These are phyloP conservation scores for Penicillium verhagenii DNA, from an alignment of 495 filamentous ascomycete genomes.

Conservation along the genomic window DNA sequence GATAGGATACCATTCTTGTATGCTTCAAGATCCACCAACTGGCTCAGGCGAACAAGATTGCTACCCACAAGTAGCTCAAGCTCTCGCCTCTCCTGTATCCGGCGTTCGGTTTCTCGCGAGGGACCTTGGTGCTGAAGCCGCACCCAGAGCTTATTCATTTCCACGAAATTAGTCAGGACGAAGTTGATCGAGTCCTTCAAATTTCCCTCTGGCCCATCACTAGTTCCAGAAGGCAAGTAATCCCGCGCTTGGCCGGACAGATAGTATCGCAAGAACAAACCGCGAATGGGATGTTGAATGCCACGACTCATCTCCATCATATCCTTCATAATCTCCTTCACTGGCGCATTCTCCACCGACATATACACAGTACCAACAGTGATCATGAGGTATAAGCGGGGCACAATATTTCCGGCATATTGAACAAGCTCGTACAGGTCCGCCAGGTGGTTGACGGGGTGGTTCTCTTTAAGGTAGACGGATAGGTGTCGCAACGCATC, in stretches of 20 bases:
- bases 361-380: conserved; percentile 99
- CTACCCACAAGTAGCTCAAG: conserved; percentile 92
- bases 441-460: conserved; percentile 95
- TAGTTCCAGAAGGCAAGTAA: conserved; percentile 72
- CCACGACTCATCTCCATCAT: conserved; percentile 99
- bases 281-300: conserved; percentile 93
- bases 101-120: conserved; percentile 86
- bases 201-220: conserved; percentile 93
- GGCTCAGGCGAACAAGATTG: conserved; percentile 92
- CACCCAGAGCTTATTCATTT: conserved; percentile 99
- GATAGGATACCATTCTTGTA: conserved; percentile 91
- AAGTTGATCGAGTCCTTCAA: conserved; percentile 97
- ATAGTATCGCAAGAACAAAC: conserved; percentile 93
- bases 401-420: conserved; percentile 98
- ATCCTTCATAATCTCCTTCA: conserved; percentile 99
- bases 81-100: conserved; percentile 93
- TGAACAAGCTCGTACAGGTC: conserved; percentile 98
- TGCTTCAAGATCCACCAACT: conserved; percentile 88
- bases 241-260: conserved; percentile 91
- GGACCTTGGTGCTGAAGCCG: conserved; percentile 96
- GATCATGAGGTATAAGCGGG: conserved; percentile 96
- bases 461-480: conserved; percentile 92
- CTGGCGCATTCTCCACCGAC: conserved; percentile 95
- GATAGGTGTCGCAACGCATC: conserved; percentile 96
- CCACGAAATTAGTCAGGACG: conserved; percentile 96